Evolutionary conservation across 2,329 filamentous ascomycete species (phyloP).

Genomic region (Colletotrichum cuscutae): DNA sequence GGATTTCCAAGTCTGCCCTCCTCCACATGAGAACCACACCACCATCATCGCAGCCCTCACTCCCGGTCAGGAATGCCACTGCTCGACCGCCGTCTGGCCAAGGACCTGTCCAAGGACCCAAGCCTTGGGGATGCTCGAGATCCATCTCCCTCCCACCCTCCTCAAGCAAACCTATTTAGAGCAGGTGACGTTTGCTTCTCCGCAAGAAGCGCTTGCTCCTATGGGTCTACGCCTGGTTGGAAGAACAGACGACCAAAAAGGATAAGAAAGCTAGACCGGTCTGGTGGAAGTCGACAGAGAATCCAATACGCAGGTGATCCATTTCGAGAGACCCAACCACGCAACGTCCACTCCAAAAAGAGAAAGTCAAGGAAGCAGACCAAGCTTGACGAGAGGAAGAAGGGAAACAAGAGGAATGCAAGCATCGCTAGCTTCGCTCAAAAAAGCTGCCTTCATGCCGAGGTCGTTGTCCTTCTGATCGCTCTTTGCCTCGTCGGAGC

Average conservation of each 20-base stretch:
- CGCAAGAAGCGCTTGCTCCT: no score
- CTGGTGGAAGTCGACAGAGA: background rate
- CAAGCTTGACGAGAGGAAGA: background rate
- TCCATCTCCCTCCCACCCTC: background rate
- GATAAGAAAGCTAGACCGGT: background rate
- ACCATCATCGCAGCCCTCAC: constrained; percentile 14
- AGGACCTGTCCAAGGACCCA: background rate
- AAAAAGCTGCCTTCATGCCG: background rate
- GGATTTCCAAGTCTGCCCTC: background rate
- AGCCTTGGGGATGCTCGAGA: background rate
- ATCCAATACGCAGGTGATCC: constrained; percentile 17
- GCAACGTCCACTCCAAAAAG: background rate
- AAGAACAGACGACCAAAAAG: background rate
- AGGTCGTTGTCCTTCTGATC: background rate
- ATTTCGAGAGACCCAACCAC: background rate
- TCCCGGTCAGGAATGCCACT: constrained; percentile 7
- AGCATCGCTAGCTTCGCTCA: background rate
- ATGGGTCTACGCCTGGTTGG: no score
- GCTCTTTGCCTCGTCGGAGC: background rate
- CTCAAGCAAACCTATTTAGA: background rate
- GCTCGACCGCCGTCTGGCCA: background rate
- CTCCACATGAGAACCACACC: background rate
- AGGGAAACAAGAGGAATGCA: constrained; percentile 18
- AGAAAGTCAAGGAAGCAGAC: background rate
- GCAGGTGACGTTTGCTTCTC: background rate